Percentiles rank a stretch among this genome's conserved stretches.
These are phyloP conservation scores for Annulohypoxylon moriforme DNA, from an alignment of 495 filamentous ascomycete species.

Conservation along the genomic window DNA sequence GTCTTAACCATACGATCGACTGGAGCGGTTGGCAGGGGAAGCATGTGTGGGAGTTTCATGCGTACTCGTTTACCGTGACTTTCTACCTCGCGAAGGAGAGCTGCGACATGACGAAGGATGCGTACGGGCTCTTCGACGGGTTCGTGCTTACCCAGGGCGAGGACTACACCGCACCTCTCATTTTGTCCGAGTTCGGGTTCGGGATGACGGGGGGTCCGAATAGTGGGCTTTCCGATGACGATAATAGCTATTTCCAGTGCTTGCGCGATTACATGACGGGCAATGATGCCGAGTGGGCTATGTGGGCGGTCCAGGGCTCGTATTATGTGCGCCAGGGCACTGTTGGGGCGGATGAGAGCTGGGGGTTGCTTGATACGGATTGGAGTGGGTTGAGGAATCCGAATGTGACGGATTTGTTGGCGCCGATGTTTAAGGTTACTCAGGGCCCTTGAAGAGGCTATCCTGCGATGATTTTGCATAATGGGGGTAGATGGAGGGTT, in stretches of 20 bases:
- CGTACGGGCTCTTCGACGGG: constrained; percentile 54
- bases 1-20: constrained; percentile 50
- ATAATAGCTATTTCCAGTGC: constrained; percentile 55
- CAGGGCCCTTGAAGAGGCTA: constrained; percentile 51
- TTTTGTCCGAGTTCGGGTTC: constrained; percentile 63
- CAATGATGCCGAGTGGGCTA: constrained; percentile 64
- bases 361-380: constrained; percentile 56
- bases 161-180: constrained; percentile 59
- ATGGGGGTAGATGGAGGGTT: not conserved
- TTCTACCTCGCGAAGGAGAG: constrained; percentile 51
- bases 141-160: constrained; percentile 59
- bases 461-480: not conserved
- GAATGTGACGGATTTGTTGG: constrained; percentile 49
- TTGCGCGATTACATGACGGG: constrained; percentile 56
- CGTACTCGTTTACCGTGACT: constrained; percentile 61
- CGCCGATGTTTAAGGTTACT: constrained; percentile 56
- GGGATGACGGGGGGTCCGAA: constrained; percentile 55
- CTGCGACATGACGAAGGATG: constrained; percentile 54
- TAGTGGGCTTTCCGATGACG: constrained; percentile 49
- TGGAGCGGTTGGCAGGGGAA: constrained; percentile 55
- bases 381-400: constrained; percentile 61
- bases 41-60: constrained; percentile 65
- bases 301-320: constrained; percentile 62
- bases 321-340: constrained; percentile 61
- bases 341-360: constrained; percentile 58